Percentiles rank a stretch among this genome's conserved stretches.
Evolutionary conservation across 2,329 filamentous ascomycete genomes (phyloP).

Genomic region (Boeremia exigua): DNA sequence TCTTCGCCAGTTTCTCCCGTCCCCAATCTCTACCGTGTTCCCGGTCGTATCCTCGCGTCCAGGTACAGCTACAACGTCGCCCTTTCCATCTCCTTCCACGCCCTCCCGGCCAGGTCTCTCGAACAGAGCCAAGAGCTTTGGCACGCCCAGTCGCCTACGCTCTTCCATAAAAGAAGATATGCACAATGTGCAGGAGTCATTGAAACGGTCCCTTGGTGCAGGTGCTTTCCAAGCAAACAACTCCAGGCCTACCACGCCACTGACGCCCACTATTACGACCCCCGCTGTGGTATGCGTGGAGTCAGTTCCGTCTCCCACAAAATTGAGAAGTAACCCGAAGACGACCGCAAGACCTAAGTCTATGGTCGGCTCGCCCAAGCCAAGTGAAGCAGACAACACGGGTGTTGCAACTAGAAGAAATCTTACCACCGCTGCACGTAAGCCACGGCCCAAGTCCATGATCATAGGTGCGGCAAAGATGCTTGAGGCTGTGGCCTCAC

Average conservation of each 20-base stretch:
- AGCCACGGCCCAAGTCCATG: conserved; percentile 16
- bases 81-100: not conserved
- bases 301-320: not conserved
- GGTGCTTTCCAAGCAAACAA: conserved; percentile 3
- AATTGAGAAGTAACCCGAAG: not conserved
- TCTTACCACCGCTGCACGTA: conserved; percentile 5
- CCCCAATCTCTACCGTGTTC: not conserved
- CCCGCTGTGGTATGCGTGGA: not conserved
- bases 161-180: conserved; percentile 21
- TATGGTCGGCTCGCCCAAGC: not conserved
- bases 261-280: too few relatives aligned
- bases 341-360: not conserved
- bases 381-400: not conserved
- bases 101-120: not conserved
- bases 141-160: conserved; percentile 5
- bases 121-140: conserved; percentile 3
- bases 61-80: not conserved
- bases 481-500: conserved; percentile 4
- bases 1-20: not conserved
- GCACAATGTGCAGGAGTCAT: conserved; percentile 4
- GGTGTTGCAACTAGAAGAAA: not conserved
- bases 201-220: conserved; percentile 17
- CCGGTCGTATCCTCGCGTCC: not conserved
- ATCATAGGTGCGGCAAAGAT: conserved; percentile 8
- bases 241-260: conserved; percentile 2